These are phyloP conservation scores for Holtermannia corniformis DNA, from an alignment of 768 basidiomycete genomes.

Conservation along the genomic window DNA sequence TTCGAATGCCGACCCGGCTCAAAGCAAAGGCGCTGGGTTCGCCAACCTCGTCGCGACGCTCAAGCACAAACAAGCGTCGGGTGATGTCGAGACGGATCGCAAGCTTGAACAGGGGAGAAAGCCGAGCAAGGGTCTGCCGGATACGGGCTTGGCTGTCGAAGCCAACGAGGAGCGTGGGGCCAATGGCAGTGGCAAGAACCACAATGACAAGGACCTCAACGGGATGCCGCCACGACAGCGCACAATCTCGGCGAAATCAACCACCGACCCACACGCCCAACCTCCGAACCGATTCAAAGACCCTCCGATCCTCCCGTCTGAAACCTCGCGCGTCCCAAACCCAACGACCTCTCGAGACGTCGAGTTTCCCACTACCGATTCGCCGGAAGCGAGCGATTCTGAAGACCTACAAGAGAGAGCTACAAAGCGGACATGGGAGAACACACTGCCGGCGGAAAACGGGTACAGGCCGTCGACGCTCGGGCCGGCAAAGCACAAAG, in stretches of 20 bases:
- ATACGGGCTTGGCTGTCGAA: conserved; percentile 24
- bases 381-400: conserved; percentile 1
- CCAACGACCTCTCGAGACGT: neutral
- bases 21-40: too few relatives aligned
- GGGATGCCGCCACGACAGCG: neutral
- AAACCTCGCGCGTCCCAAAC: neutral
- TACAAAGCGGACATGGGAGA: conserved; percentile 2
- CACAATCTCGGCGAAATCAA: neutral
- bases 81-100: neutral
- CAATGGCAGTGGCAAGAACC: conserved; percentile 1
- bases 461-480: conserved; percentile 24
- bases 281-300: neutral
- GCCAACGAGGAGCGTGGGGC: conserved; percentile 18
- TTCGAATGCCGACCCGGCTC: too few relatives aligned
- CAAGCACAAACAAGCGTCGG: neutral
- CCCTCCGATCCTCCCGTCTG: neutral
- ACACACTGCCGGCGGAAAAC: conserved; percentile 20
- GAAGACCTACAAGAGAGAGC: neutral
- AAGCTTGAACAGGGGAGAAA: neutral
- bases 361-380: neutral
- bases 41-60: conserved; percentile 2
- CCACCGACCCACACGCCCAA: neutral
- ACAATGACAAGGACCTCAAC: neutral
- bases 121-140: conserved; percentile 18
- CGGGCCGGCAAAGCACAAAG: conserved; percentile 22